Conservation (phyloP, 2,329 filamentous ascomycete species). For the Hyphodiscus sp. region DNA sequence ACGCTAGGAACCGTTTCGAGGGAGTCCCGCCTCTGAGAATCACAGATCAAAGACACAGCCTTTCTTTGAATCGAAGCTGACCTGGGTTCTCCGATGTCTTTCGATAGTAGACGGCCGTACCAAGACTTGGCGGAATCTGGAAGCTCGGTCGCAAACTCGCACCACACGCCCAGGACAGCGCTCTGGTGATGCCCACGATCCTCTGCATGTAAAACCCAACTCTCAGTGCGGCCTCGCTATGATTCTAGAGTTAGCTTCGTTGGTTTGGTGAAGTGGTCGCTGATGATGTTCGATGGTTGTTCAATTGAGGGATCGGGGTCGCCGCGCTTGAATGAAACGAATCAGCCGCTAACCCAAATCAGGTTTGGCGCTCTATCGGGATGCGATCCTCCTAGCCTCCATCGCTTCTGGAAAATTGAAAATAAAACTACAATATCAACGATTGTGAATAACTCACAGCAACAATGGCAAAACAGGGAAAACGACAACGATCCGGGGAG, state of each 20-base stretch:
- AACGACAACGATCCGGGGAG: conserved; percentile 23
- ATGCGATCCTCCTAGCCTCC: background rate
- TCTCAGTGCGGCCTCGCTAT: conserved; percentile 8
- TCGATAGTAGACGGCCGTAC: background rate
- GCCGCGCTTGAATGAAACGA: background rate
- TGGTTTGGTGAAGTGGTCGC: conserved; percentile 16
- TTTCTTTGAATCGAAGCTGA: conserved; percentile 6
- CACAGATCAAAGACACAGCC: conserved; percentile 2
- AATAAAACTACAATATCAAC: conserved; percentile 3
- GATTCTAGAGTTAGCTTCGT: conserved; percentile 1
- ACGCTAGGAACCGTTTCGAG: conserved; percentile 11
- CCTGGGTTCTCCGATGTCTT: conserved; percentile 2
- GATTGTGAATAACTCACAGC: conserved; percentile 1
- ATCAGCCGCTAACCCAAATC: background rate
- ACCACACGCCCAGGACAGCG: conserved; percentile 17
- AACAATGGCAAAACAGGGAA: conserved; percentile 17
- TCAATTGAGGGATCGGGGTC: background rate
- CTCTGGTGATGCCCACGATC: conserved; percentile 3
- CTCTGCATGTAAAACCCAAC: conserved; percentile 16
- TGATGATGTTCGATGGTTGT: conserved; percentile 6
- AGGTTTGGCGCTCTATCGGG: background rate
- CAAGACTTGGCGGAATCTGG: conserved; percentile 3
- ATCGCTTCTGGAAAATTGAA: background rate
- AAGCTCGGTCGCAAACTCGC: conserved; percentile 15
- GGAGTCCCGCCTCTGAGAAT: background rate